Base-by-base conservation (phyloP, 2,329 filamentous ascomycete genomes). In the Botrytis porri region DNA sequence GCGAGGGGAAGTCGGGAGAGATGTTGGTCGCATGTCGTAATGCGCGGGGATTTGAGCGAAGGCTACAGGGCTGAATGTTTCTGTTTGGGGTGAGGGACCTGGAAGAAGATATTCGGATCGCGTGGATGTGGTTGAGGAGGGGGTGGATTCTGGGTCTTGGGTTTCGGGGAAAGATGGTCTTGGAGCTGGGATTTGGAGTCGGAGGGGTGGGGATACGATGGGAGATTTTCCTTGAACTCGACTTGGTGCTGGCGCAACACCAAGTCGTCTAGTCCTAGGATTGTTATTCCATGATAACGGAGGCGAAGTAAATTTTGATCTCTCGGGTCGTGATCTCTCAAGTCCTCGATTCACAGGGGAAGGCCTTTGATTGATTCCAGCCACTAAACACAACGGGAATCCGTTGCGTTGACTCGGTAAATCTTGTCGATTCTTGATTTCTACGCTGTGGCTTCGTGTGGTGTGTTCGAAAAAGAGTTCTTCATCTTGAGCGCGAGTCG, bases 1-100 rank as follows among this genome's bases (percentile, higher is more conserved):
- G 6, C n/a, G 48, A n/a, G 29, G 45, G 20, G 63, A 37, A 29
- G 48, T 7, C 0, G 48, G 43, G 2, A 29, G 25, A 16, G 32
- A 25, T 32, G 20, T 29, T 14, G 25, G 48, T 43, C 65, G 18
- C 10, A 41, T 20, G 22, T 57, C 65, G 22, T 64, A 65, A 22
- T 71, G 59, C 12, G 57, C 35, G 18, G 69, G 69, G 7, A 71
- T 32, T 8, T 71, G 69, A 35, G 45, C 54, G 43, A 54, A 64
- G 29, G 43, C 4, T 7, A 25, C 4, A 3, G 69, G 10, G 25
- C 39, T 51, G 25, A 71, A 71, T 64, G 18, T 32, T 43, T 51
- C 25, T 16, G 9, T 25, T 22, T 64, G 69, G 10, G 32, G 43
- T 32, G 41, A 61, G 22, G 69, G 59, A 0, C 14, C 41, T 1